Conservation (phyloP, 192 early-diverging fungal species). For the Paraglomus brasilianum region DNA sequence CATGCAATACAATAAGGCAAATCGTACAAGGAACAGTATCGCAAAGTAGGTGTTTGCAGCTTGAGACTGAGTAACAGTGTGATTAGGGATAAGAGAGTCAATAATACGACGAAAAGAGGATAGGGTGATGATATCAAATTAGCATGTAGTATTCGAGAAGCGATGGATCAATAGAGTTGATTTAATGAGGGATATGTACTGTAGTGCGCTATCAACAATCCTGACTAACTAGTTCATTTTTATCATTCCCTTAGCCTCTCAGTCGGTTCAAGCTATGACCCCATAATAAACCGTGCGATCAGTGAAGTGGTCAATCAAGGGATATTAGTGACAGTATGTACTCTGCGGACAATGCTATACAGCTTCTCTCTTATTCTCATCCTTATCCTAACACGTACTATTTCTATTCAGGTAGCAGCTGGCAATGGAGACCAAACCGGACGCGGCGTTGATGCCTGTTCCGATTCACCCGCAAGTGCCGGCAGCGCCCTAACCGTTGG, state of each 20-base stretch:
- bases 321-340: constrained; percentile 30
- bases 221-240: background rate
- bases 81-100: no score
- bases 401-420: constrained; percentile 46
- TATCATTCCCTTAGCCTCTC: constrained; percentile 40
- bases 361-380: background rate
- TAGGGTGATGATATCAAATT: no score
- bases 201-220: background rate
- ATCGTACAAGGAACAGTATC: background rate
- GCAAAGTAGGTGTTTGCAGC: constrained; percentile 24
- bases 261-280: constrained; percentile 23
- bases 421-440: constrained; percentile 46
- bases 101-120: no score
- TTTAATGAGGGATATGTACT: no score
- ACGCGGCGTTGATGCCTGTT: constrained; percentile 48
- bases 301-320: constrained; percentile 40
- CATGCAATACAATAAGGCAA: constrained; percentile 24
- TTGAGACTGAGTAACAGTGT: no score
- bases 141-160: no score
- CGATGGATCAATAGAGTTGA: no score
- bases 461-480: constrained; percentile 47
- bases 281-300: constrained; percentile 33
- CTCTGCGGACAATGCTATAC: background rate
- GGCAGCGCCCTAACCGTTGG: constrained; percentile 49
- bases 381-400: no score